Conservation (phyloP, 1,139 yeast species). For the Nakaseomyces uthaithaninus region DNA sequence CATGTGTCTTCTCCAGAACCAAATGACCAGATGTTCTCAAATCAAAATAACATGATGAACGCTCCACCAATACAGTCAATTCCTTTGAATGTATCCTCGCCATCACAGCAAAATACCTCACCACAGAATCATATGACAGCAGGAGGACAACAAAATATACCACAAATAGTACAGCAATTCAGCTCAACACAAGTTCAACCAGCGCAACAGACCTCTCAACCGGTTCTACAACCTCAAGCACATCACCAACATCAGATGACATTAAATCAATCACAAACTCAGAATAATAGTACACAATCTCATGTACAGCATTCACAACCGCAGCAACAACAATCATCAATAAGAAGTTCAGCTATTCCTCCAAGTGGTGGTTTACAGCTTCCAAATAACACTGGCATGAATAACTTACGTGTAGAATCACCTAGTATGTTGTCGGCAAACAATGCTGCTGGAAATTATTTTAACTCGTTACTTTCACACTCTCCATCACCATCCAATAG, state of each 20-base stretch:
- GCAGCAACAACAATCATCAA: neutral
- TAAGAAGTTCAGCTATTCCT: neutral
- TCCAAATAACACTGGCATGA: slow-evolving; percentile 1
- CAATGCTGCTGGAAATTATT: slow-evolving; percentile 23
- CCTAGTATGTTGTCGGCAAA: slow-evolving; percentile 18
- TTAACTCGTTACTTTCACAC: slow-evolving; percentile 7
- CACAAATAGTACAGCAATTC: slow-evolving; percentile 8
- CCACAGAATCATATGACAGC: slow-evolving; percentile 9
- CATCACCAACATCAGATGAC: neutral
- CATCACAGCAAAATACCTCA: slow-evolving; percentile 14
- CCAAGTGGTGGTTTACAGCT: neutral
- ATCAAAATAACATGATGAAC: neutral
- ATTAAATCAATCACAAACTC: neutral
- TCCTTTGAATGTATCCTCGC: slow-evolving; percentile 14
- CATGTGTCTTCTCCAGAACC: slow-evolving; percentile 9
- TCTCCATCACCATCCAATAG: slow-evolving; percentile 10
- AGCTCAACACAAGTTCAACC: slow-evolving; percentile 1
- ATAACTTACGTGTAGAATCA: slow-evolving; percentile 11
- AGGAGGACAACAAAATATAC: slow-evolving; percentile 37
- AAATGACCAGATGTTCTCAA: slow-evolving; percentile 9
- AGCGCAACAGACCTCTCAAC: neutral
- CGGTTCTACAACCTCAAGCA: neutral
- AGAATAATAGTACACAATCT: neutral
- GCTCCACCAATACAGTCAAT: neutral
- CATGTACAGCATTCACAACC: neutral